These are phyloP conservation scores for Blastomyces parvus DNA, from an alignment of 2,329 filamentous ascomycete genomes.

Conservation along the genomic window DNA sequence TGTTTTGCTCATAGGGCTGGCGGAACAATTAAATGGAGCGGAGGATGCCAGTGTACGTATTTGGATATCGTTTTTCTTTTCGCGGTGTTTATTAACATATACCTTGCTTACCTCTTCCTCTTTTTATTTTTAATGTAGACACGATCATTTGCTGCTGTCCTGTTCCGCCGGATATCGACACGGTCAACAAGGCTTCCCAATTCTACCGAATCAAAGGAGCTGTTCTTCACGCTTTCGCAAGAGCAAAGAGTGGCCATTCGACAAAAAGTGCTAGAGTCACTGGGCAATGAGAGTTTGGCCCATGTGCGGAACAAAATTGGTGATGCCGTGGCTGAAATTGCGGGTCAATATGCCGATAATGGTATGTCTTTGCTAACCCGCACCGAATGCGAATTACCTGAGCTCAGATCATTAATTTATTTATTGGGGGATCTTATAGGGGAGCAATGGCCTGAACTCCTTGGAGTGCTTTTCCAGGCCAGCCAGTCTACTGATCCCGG, in stretches of 20 bases:
- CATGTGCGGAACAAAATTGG: conserved; percentile 88
- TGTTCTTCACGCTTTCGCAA: conserved; percentile 69
- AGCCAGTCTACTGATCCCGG: conserved; percentile 76
- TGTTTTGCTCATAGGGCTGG: conserved; percentile 83
- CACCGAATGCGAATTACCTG: conserved; percentile 2
- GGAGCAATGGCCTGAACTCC: conserved; percentile 80
- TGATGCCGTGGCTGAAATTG: conserved; percentile 93
- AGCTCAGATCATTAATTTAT: conserved; percentile 2
- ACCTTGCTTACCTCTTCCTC: conserved; percentile 10
- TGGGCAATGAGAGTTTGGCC: conserved; percentile 62
- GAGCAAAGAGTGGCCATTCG: conserved; percentile 71
- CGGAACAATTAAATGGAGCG: conserved; percentile 79
- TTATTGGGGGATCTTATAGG: conserved; percentile 42
- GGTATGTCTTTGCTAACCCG: conserved; percentile 42
- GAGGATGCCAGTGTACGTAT: conserved; percentile 59
- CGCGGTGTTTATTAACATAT: background rate
- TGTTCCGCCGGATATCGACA: conserved; percentile 87
- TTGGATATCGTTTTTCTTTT: background rate
- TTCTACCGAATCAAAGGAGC: conserved; percentile 61
- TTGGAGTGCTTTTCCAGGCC: conserved; percentile 75
- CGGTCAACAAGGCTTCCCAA: conserved; percentile 69
- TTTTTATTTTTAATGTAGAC: conserved; percentile 45
- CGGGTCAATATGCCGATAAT: conserved; percentile 86
- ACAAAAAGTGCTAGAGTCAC: conserved; percentile 68
- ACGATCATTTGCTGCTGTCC: conserved; percentile 82